phyloP scores from a whole-genome alignment of 306 rosid species.

The Canavalia ensiformis region DNA sequence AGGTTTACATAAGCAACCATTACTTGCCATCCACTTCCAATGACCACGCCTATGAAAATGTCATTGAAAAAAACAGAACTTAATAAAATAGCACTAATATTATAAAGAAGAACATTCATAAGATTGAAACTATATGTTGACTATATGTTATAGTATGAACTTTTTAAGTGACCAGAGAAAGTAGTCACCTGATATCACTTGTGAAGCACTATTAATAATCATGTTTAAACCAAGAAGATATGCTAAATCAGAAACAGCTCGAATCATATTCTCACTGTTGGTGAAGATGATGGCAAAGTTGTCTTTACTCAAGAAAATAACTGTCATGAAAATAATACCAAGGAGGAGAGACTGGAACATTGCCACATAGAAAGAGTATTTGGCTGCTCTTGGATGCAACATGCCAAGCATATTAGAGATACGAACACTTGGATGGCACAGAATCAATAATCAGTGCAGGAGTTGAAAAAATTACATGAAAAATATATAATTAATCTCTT shows the following conservation, averaged over 20 bases:
- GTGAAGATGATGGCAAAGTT: conserved; percentile 44
- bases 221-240: conserved; percentile 46
- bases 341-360: conserved; percentile 53
- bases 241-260: conserved; percentile 46
- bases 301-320: conserved; percentile 38
- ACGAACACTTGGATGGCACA: conserved; percentile 54
- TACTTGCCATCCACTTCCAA: conserved; percentile 75
- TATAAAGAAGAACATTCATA: background rate
- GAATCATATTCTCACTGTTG: conserved; percentile 40
- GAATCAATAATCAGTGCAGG: conserved; percentile 9
- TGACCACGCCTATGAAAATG: conserved; percentile 59
- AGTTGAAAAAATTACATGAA: background rate
- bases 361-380: conserved; percentile 59
- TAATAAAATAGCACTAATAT: too few species aligned
- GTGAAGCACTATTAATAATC: conserved; percentile 34
- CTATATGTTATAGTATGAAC: background rate
- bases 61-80: background rate
- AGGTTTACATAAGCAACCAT: conserved; percentile 66
- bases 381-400: conserved; percentile 66
- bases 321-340: conserved; percentile 52
- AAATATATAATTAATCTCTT: too few species aligned
- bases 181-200: conserved; percentile 58
- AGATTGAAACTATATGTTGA: background rate
- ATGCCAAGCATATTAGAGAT: conserved; percentile 69
- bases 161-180: background rate